A percentile compares a stretch with the other conserved stretches of the same genome.
Evolutionary conservation across 768 basidiomycete genomes (phyloP).

Genomic region (Tephrocybe sp.): DNA sequence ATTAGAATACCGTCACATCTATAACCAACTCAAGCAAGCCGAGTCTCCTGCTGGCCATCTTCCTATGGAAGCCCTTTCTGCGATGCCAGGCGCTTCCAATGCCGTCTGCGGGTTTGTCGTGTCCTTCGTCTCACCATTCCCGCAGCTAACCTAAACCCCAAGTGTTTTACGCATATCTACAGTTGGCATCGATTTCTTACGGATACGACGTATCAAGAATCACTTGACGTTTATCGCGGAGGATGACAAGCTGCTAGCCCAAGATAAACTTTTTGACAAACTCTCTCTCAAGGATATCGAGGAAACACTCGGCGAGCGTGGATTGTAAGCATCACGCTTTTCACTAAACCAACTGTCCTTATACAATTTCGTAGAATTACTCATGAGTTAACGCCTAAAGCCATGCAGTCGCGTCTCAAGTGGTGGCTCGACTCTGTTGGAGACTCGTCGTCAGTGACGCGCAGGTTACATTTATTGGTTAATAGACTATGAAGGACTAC

Average conservation of each 20-base stretch:
- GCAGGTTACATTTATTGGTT: constrained; percentile 50
- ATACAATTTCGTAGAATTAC: constrained; percentile 32
- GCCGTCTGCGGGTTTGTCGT: constrained; percentile 62
- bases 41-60: constrained; percentile 33
- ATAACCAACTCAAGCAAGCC: constrained; percentile 31
- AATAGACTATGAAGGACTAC: constrained; percentile 21
- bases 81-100: constrained; percentile 30
- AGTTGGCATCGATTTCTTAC: constrained; percentile 39
- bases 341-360: neutral
- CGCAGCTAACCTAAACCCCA: constrained; percentile 5
- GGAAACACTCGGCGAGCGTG: constrained; percentile 72
- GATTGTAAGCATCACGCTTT: constrained; percentile 52
- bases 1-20: constrained; percentile 32
- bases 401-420: constrained; percentile 47
- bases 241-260: constrained; percentile 64
- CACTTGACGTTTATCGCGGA: constrained; percentile 46
- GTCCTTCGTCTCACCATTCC: neutral
- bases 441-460: constrained; percentile 32
- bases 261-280: constrained; percentile 40
- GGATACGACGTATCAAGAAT: constrained; percentile 39
- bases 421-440: constrained; percentile 64
- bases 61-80: constrained; percentile 27
- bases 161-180: constrained; percentile 44
- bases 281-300: constrained; percentile 55
- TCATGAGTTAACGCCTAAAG: constrained; percentile 35